A percentile compares a stretch with the other conserved stretches of the same genome.
These are phyloP conservation scores for Hibiscus syriacus DNA, from an alignment of 345 rosid species.

Conservation along the genomic window DNA sequence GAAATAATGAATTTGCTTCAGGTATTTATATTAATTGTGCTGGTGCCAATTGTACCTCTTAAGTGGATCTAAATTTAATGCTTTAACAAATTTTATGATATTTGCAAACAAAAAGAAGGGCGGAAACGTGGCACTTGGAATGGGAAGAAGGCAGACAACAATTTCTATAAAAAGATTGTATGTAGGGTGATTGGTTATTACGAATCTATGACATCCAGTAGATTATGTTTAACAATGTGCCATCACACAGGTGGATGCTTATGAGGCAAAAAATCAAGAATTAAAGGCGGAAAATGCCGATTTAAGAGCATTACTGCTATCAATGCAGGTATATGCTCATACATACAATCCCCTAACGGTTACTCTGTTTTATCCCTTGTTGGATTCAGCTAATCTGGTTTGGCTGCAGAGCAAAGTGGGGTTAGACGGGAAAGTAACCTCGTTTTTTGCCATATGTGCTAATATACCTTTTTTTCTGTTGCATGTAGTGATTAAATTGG, in stretches of 20 bases:
- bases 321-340: conserved; percentile 65
- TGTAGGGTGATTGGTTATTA: conserved; percentile 18
- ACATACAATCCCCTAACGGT: not conserved
- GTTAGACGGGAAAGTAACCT: not conserved
- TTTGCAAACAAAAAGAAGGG: conserved; percentile 77
- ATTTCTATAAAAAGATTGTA: conserved; percentile 92
- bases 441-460: not conserved
- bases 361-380: not conserved
- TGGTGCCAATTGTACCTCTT: not conserved
- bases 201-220: not conserved
- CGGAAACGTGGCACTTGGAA: conserved; percentile 98
- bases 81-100: conserved; percentile 13
- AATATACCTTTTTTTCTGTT: not conserved
- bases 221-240: conserved; percentile 7
- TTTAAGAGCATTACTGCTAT: conserved; percentile 76
- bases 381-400: not conserved
- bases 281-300: conserved; percentile 79
- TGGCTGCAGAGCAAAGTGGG: not conserved
- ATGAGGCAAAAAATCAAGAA: conserved; percentile 93
- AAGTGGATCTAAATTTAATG: not conserved
- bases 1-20: conserved; percentile 97
- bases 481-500: not conserved
- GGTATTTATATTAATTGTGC: conserved; percentile 43
- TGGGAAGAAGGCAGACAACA: conserved; percentile 94
- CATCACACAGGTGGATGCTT: conserved; percentile 77